phyloP scores from a whole-genome alignment of 78 protist genomes.

The Cavenderia fasciculata region DNA sequence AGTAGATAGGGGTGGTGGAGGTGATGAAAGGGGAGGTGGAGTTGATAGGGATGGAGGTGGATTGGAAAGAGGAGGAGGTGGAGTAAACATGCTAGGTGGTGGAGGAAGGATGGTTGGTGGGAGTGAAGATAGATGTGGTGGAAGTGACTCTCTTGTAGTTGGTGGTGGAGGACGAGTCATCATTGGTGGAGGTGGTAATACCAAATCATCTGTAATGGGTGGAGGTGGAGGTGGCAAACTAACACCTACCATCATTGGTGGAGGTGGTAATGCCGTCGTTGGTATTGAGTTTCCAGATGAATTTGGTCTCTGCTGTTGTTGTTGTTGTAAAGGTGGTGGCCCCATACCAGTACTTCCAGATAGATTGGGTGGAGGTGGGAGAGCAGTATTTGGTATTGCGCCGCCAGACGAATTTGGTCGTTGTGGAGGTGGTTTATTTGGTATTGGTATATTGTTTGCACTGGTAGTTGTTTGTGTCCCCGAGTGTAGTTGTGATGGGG shows the following conservation, averaged over 20 bases:
- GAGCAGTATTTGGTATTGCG: background rate
- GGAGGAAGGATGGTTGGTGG: too few species aligned
- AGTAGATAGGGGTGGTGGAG: background rate
- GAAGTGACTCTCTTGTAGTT: background rate
- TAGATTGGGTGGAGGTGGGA: background rate
- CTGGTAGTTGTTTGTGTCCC: background rate
- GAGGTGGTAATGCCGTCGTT: constrained; percentile 9
- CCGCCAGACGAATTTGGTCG: background rate
- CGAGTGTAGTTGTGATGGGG: background rate
- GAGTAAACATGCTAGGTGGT: too few species aligned
- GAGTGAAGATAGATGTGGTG: too few species aligned
- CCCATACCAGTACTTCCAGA: background rate
- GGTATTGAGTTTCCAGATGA: background rate
- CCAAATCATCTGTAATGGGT: background rate
- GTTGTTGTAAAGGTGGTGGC: background rate
- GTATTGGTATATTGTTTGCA: background rate
- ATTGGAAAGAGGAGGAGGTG: constrained; percentile 6
- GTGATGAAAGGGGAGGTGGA: background rate
- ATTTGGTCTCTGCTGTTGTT: background rate
- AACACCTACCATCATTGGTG: background rate
- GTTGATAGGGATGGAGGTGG: background rate
- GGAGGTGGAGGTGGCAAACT: background rate
- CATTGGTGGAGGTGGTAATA: background rate
- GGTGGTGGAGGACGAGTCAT: constrained; percentile 4
- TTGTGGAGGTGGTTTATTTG: background rate